Percentiles rank a stretch among this genome's conserved stretches.
Evolutionary conservation across 208 protist genomes (phyloP).

Genomic region (Entamoeba dispar): DNA sequence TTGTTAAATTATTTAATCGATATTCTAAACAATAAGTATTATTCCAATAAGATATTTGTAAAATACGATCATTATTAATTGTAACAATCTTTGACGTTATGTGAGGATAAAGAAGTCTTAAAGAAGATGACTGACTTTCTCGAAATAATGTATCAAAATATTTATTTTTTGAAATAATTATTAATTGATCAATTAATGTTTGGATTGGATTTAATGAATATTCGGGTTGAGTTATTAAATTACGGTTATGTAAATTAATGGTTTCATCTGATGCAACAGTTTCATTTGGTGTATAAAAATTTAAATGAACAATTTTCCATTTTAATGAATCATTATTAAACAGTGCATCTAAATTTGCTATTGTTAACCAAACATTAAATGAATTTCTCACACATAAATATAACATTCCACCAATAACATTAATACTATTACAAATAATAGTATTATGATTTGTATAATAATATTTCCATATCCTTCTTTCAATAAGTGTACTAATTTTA

Average conservation of each 20-base stretch:
- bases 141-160: no score
- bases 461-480: background rate
- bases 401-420: background rate
- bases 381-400: background rate
- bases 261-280: background rate
- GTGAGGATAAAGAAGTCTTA: background rate
- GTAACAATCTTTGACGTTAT: background rate
- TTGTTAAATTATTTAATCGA: background rate
- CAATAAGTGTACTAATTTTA: background rate
- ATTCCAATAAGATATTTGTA: background rate
- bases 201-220: no score
- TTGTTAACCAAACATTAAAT: background rate
- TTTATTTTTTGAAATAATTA: no score
- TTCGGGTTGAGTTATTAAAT: no score
- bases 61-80: background rate
- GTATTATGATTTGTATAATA: background rate
- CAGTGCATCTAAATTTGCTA: background rate
- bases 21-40: background rate
- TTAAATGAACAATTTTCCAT: background rate
- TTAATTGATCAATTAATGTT: no score
- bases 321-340: background rate
- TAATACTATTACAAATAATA: background rate
- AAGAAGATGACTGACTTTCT: no score
- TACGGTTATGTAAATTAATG: background rate
- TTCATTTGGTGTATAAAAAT: background rate